Evolutionary conservation across 768 basidiomycete species (phyloP).

Genomic region (Holtermannia corniformis): DNA sequence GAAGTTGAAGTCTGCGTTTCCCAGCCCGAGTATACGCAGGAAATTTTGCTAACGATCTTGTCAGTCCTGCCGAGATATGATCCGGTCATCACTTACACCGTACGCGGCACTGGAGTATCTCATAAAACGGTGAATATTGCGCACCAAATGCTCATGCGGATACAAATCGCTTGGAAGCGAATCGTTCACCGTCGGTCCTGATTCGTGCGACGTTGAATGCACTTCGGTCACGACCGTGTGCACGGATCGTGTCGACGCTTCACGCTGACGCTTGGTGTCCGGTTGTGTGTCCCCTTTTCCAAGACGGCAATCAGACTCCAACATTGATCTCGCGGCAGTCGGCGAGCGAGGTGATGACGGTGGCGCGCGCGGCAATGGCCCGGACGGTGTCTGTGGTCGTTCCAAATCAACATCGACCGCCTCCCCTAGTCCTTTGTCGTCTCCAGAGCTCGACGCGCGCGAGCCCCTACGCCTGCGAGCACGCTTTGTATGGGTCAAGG

Average conservation of each 20-base stretch:
- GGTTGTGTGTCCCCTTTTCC: too few species aligned
- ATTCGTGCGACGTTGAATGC: background rate
- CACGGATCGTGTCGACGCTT: background rate
- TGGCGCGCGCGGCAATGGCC: too few species aligned
- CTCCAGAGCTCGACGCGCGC: too few species aligned
- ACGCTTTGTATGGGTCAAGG: too few species aligned
- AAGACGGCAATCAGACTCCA: too few species aligned
- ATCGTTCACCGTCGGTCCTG: background rate
- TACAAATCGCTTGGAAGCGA: constrained; percentile 11
- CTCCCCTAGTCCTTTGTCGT: too few species aligned
- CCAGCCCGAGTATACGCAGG: constrained; percentile 38
- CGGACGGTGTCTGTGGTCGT: too few species aligned
- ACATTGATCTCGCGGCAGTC: too few species aligned
- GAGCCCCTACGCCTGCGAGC: too few species aligned
- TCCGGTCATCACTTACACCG: constrained; percentile 16
- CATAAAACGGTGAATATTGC: constrained; percentile 41
- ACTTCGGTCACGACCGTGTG: background rate
- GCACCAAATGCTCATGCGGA: constrained; percentile 24
- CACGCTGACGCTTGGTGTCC: too few species aligned
- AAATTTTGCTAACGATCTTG: constrained; percentile 32
- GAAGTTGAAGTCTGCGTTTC: constrained; percentile 39
- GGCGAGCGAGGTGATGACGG: too few species aligned
- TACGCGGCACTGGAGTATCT: constrained; percentile 36
- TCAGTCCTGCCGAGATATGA: background rate
- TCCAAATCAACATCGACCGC: too few species aligned